Base-by-base conservation (phyloP, 2,329 filamentous ascomycete species). In the Mariannaea elegans region DNA sequence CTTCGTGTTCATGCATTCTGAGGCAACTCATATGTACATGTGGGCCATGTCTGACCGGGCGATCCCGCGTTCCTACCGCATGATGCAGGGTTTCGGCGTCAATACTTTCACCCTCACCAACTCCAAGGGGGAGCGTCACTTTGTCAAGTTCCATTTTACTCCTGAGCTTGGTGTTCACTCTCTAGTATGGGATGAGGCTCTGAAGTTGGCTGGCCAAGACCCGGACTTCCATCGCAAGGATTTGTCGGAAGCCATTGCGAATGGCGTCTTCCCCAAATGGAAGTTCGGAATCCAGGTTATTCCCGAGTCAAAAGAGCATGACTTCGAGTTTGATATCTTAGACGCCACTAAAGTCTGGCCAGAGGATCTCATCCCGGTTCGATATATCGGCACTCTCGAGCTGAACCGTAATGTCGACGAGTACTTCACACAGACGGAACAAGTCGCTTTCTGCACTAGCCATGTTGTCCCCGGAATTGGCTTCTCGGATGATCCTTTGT, bases 271-370 rank as follows among this genome's bases (percentile, higher is more conserved):
- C 67, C 91, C 91, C 8, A 90, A 87, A 70, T 95, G 91, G 91
- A 90, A 90, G 70, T 92, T 95, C 59, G 91, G 90, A 41, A 88
- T 96, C n/a, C 92, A 96, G 71, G 82, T 88, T 3, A 84, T 95
- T 19, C 85, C 89, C 0, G 91, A 94, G 64, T 82, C 82, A 8
- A 83, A 88, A 47, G 86, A 92, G 72, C 82, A 94, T 62, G 86
- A 91, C 14, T 96, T 94, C 61, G 92, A 94, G 7, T 94, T 95
- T 61, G 92, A 95, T 69, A 89, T 94, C 27, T 84, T 96, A 2
- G 92, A 96, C 66, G 89, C 92, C 1, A 96, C 92, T 34, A 95
- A 96, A 78, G 76, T 94, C 23, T 95, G 92, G 91, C 92, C 92
- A 0, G 90, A 95, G 71, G 90, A 94, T 12, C 76, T 88, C 0